A percentile compares a stretch with the other conserved stretches of the same genome.
phyloP scores from a whole-genome alignment of 2,329 filamentous ascomycete species.

The Epichloe gansuensis region DNA sequence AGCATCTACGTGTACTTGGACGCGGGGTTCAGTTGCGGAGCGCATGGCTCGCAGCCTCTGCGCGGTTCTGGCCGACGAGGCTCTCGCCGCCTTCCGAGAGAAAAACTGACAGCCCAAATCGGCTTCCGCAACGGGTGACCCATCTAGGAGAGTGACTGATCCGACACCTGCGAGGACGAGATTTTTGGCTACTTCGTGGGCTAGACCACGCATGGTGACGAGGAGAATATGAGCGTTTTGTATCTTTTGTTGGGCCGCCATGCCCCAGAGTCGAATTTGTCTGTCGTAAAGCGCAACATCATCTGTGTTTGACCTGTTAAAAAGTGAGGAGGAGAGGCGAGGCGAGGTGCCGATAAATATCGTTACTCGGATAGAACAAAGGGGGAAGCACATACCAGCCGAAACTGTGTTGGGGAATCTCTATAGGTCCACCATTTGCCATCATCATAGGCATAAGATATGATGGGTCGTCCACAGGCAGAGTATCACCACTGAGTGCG shows the following conservation, averaged over 20 bases:
- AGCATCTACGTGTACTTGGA: slow-evolving; percentile 60
- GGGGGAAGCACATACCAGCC: slow-evolving; percentile 17
- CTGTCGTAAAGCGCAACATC: slow-evolving; percentile 96
- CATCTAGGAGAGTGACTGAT: slow-evolving; percentile 79
- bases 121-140: slow-evolving; percentile 59
- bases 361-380: neutral
- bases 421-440: slow-evolving; percentile 14
- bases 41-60: slow-evolving; percentile 63
- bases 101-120: slow-evolving; percentile 81
- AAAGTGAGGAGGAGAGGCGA: neutral
- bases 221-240: slow-evolving; percentile 82
- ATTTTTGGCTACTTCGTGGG: slow-evolving; percentile 94
- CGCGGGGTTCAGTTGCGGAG: slow-evolving; percentile 79
- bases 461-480: slow-evolving; percentile 16
- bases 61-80: slow-evolving; percentile 71
- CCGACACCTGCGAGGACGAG: slow-evolving; percentile 87
- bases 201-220: slow-evolving; percentile 75
- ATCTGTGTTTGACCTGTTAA: slow-evolving; percentile 37
- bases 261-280: slow-evolving; percentile 94
- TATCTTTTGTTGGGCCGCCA: slow-evolving; percentile 87
- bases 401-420: slow-evolving; percentile 17
- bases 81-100: slow-evolving; percentile 47
- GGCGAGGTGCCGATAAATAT: neutral
- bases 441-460: slow-evolving; percentile 21
- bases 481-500: slow-evolving; percentile 10